Evolutionary conservation across 1,139 yeast genomes (phyloP).

Genomic region (Diutina siamensis): DNA sequence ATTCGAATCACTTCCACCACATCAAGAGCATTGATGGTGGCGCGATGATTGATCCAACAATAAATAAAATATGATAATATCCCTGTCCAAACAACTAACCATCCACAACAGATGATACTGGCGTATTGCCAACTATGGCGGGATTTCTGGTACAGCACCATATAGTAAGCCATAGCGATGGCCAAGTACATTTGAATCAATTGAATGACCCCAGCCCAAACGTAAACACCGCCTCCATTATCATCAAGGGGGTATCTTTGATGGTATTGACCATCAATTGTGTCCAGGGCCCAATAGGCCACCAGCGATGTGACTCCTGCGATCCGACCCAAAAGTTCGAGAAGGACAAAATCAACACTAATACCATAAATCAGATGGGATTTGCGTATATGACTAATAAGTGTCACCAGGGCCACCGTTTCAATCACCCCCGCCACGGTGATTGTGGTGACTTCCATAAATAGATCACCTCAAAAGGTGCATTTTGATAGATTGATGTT

Average conservation of each 20-base stretch:
- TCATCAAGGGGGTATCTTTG: not conserved
- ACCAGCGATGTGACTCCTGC: not conserved
- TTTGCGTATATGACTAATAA: not conserved
- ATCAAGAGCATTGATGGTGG: constrained; percentile 4
- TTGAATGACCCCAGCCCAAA: not conserved
- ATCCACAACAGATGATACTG: not conserved
- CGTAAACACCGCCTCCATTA: not conserved
- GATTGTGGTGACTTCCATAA: too few relatives aligned
- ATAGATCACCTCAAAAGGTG: not conserved
- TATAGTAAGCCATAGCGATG: not conserved
- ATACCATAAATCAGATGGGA: not conserved
- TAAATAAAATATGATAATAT: not conserved
- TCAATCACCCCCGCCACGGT: not conserved
- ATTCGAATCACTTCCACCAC: not conserved
- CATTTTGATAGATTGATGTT: too few relatives aligned
- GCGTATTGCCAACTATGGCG: not conserved
- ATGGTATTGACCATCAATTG: not conserved
- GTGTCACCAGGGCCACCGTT: not conserved
- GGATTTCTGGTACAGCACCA: not conserved
- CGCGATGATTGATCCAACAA: not conserved
- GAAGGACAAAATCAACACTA: not conserved
- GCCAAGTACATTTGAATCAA: not conserved
- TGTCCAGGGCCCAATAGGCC: not conserved
- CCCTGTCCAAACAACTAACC: not conserved
- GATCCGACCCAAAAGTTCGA: not conserved